phyloP scores from a whole-genome alignment of 1,139 yeast species.

The Hanseniaspora uvarum region DNA sequence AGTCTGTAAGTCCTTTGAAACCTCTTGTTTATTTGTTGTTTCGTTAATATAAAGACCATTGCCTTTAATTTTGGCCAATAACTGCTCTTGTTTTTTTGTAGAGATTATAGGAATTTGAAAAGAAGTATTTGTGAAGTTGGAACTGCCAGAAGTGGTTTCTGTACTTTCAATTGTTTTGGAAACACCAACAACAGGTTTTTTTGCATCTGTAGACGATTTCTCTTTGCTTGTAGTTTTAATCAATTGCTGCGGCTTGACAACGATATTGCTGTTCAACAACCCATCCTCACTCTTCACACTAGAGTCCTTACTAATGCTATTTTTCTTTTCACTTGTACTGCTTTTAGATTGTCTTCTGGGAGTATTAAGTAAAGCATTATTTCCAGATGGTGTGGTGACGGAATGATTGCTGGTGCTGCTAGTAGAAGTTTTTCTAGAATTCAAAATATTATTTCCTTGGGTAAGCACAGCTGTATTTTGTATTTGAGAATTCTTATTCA shows the following conservation, averaged over 20 bases:
- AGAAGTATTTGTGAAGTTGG: background rate
- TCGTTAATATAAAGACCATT: conserved; percentile 5
- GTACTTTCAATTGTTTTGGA: background rate
- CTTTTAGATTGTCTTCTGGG: background rate
- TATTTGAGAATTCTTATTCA: background rate
- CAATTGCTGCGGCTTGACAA: background rate
- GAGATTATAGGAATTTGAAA: background rate
- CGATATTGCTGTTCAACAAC: background rate
- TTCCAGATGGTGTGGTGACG: background rate
- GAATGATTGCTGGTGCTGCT: background rate
- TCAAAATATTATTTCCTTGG: background rate
- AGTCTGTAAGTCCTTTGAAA: conserved; percentile 22
- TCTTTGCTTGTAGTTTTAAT: background rate
- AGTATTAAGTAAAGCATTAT: background rate
- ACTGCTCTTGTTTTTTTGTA: background rate
- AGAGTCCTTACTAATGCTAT: background rate
- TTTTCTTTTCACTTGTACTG: background rate
- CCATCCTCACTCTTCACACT: background rate
- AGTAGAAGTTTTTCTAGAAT: background rate
- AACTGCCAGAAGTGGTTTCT: background rate
- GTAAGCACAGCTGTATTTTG: background rate
- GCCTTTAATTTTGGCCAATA: conserved; percentile 22
- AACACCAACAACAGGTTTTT: background rate
- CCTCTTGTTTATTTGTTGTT: conserved; percentile 5
- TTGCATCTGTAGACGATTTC: background rate